phyloP scores from a whole-genome alignment of 371 early-diverging fungal species.

The Mucor piriformis region DNA sequence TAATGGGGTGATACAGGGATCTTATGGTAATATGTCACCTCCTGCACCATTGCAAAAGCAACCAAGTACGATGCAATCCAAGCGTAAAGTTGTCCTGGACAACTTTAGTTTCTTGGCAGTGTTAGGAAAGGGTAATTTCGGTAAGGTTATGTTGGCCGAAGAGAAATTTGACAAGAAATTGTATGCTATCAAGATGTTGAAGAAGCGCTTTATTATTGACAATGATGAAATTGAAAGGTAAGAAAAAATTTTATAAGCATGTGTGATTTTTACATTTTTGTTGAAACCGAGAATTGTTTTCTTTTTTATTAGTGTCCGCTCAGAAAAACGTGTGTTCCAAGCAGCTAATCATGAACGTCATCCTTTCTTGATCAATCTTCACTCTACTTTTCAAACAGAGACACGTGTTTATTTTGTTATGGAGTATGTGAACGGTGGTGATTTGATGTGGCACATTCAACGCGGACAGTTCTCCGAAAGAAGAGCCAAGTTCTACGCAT shows the following conservation, averaged over 20 bases:
- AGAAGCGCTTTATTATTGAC: slow-evolving; percentile 93
- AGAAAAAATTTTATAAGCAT: not conserved
- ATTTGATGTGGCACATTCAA: slow-evolving; percentile 97
- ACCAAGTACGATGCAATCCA: slow-evolving; percentile 18
- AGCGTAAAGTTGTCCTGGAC: slow-evolving; percentile 54
- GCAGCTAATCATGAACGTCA: slow-evolving; percentile 86
- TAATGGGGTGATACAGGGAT: not conserved
- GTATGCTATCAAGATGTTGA: slow-evolving; percentile 97
- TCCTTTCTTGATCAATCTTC: slow-evolving; percentile 96
- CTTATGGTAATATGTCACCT: slow-evolving; percentile 1
- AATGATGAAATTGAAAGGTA: slow-evolving; percentile 89
- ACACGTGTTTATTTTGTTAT: slow-evolving; percentile 96
- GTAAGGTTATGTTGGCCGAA: slow-evolving; percentile 97
- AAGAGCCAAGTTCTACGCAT: slow-evolving; percentile 95
- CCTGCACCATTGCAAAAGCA: slow-evolving; percentile 12
- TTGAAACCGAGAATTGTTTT: too few relatives aligned
- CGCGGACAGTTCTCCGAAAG: slow-evolving; percentile 83
- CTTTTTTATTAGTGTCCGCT: slow-evolving; percentile 63
- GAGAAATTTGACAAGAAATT: slow-evolving; percentile 76
- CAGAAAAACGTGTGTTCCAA: slow-evolving; percentile 93
- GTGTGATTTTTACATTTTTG: too few relatives aligned
- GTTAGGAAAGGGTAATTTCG: slow-evolving; percentile 97
- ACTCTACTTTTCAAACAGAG: slow-evolving; percentile 95
- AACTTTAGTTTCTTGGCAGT: slow-evolving; percentile 94
- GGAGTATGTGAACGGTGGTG: slow-evolving; percentile 99